Evolutionary conservation across 257 asterid species (phyloP).

Genomic region (Lantana camara): DNA sequence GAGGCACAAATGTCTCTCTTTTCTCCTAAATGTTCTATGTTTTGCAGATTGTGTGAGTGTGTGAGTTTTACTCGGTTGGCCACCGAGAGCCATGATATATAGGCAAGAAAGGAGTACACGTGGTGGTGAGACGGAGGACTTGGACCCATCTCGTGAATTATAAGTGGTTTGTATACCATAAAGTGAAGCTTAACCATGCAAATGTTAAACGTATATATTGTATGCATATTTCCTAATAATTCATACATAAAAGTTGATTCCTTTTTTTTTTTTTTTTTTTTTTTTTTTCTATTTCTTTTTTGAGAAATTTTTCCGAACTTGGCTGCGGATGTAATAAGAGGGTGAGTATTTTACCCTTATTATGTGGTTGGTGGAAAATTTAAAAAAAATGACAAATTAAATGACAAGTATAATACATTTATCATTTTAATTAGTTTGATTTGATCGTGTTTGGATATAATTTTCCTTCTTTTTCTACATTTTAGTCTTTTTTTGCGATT

Average conservation of each 20-base stretch:
- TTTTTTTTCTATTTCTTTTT: neutral
- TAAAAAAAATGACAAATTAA: too few species aligned
- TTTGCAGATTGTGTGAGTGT: neutral
- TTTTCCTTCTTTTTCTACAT: too few species aligned
- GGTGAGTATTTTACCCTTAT: too few species aligned
- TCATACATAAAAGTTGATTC: too few species aligned
- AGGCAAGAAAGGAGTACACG: conserved; percentile 34
- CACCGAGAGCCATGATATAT: conserved; percentile 29
- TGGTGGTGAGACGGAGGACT: conserved; percentile 19
- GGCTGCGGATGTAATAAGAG: too few species aligned
- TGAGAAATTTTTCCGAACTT: too few species aligned
- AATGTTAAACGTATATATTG: conserved; percentile 1
- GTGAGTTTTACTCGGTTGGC: conserved; percentile 21
- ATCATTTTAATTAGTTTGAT: too few species aligned
- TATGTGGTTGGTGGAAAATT: too few species aligned
- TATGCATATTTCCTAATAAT: neutral
- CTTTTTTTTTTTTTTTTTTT: neutral
- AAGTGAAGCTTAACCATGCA: conserved; percentile 58
- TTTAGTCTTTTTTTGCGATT: too few species aligned
- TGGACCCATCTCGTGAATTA: conserved; percentile 31
- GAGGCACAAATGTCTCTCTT: conserved; percentile 20
- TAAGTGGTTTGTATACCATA: conserved; percentile 5
- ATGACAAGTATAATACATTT: too few species aligned
- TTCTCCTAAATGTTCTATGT: neutral
- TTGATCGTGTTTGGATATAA: too few species aligned